Evolutionary conservation across 2,329 filamentous ascomycete species (phyloP), one percentile per base, ranked within the genome.

Genomic region (Pseudogymnoascus sp.): DNA sequence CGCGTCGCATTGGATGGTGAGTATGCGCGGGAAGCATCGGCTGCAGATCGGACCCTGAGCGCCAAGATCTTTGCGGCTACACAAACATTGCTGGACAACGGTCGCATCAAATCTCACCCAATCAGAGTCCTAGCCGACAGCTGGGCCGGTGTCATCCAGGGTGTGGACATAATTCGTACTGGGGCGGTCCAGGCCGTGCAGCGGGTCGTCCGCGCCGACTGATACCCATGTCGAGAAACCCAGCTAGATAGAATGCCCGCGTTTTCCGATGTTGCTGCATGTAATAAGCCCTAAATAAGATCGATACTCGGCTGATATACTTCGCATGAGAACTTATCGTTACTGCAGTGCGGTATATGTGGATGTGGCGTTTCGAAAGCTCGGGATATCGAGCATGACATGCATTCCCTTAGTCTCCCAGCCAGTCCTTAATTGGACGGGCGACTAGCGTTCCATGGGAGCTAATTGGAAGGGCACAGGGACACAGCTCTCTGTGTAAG

Each of bases 21-120:
- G 7, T 73, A 71, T 38, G 61, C 40, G 4, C 33, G 65, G 4
- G 65, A 62, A 8, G 65, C 67, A 5, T 61, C 66, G 28, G 62
- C 65, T 4, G 31, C 37, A 18, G 58, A 65, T 5, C 64, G 65
- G 9, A 62, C 62, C 2, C 62, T 65, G 31, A 63, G 21, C 18
- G 58, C 40, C 21, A 62, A 61, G 28, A 59, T 38, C 16, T 64
- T 60, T 58, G n/a, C 33, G n/a, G 40, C 49, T 16, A 23, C 62
- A 0, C 65, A 67, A 38, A 41, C 65, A 7, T 62, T 79, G 35
- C 59, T 79, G 8, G 70, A 63, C 28, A 64, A 68, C n/a, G 75
- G 74, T 2, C 70, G 68, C 64, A 52, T 79, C 7, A 72, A 69
- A 63, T 60, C 71, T 0, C 71, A 76, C 35, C 66, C 67, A 2